phyloP scores from a whole-genome alignment of 2,329 filamentous ascomycete species.

The Dothiorella sarmentorum region DNA sequence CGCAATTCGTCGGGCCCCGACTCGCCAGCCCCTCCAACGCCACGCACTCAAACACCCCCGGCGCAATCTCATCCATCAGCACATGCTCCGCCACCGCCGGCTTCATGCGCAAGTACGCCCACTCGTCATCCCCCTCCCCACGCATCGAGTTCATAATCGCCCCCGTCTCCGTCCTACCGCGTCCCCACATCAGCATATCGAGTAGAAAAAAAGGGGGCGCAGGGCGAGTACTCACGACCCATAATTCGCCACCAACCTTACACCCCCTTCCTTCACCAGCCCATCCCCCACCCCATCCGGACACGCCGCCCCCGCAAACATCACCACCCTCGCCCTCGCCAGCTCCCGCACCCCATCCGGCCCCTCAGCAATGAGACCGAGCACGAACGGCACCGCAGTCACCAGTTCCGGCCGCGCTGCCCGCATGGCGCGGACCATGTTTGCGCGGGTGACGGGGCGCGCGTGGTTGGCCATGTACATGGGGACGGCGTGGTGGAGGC shows the following conservation, averaged over 20 bases:
- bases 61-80: slow-evolving; percentile 31
- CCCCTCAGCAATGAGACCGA: slow-evolving; percentile 61
- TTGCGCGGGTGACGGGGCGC: slow-evolving; percentile 19
- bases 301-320: slow-evolving; percentile 57
- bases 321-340: slow-evolving; percentile 48
- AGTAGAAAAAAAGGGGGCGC: no score
- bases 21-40: slow-evolving; percentile 34
- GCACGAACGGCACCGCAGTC: slow-evolving; percentile 60
- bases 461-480: slow-evolving; percentile 3
- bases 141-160: slow-evolving; percentile 59
- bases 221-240: slow-evolving; percentile 42
- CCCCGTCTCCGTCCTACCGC: neutral
- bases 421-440: slow-evolving; percentile 27
- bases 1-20: slow-evolving; percentile 45
- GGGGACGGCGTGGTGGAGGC: neutral
- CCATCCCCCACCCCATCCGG: slow-evolving; percentile 57
- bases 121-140: slow-evolving; percentile 51
- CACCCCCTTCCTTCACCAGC: slow-evolving; percentile 51
- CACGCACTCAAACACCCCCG: slow-evolving; percentile 37
- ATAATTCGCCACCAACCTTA: slow-evolving; percentile 56
- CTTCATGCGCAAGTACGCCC: slow-evolving; percentile 55
- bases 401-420: slow-evolving; percentile 49
- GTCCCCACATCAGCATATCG: no score
- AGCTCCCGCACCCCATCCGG: slow-evolving; percentile 52
- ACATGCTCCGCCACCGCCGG: slow-evolving; percentile 40